Conservation (phyloP, 1,284 basidiomycete genomes). For the Sporisorium sorghi region DNA sequence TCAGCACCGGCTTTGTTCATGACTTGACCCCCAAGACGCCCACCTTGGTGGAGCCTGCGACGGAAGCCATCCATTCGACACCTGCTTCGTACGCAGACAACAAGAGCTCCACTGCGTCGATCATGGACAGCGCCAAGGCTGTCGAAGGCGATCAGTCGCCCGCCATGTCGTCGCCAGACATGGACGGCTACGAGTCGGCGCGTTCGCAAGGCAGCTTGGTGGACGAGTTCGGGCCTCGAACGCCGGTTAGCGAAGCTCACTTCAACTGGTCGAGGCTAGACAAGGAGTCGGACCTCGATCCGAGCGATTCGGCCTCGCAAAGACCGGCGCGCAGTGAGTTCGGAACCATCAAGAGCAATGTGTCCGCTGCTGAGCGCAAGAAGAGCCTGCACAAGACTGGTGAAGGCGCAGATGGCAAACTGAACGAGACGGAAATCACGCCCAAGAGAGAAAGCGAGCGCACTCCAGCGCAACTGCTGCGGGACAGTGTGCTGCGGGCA, state of each 20-base stretch:
- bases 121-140: constrained; percentile 3
- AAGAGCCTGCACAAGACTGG: constrained; percentile 20
- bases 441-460: constrained; percentile 6
- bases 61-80: constrained; percentile 25
- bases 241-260: constrained; percentile 51
- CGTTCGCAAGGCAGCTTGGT: constrained; percentile 43
- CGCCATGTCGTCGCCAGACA: constrained; percentile 31
- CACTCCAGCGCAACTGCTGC: constrained; percentile 49
- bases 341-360: constrained; percentile 48
- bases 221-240: constrained; percentile 57
- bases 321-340: constrained; percentile 54
- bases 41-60: constrained; percentile 26
- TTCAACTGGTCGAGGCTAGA: constrained; percentile 50
- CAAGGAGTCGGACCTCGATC: constrained; percentile 47
- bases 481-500: constrained; percentile 40
- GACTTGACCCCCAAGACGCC: constrained; percentile 37
- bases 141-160: constrained; percentile 19
- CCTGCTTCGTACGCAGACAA: constrained; percentile 42
- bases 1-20: constrained; percentile 42
- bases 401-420: constrained; percentile 8
- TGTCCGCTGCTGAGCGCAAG: constrained; percentile 23
- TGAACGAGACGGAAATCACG: constrained; percentile 1
- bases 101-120: constrained; percentile 22
- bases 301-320: constrained; percentile 60
- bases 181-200: constrained; percentile 49